Base-by-base conservation (phyloP, 202 grass and related monocot species). In the Cymbopogon flexuosus region DNA sequence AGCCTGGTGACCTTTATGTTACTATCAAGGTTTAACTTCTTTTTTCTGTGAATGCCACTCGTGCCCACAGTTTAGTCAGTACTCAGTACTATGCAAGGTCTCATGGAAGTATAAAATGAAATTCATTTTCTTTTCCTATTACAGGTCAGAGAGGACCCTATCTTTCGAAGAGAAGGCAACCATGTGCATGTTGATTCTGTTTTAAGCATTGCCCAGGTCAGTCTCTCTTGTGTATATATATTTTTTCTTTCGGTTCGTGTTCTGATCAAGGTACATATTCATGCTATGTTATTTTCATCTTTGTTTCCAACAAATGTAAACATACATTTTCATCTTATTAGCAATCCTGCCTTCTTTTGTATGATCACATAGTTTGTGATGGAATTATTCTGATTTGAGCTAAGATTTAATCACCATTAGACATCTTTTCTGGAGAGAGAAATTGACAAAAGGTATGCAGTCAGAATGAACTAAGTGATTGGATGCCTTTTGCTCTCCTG, bases 1-100 rank as follows among this genome's bases (percentile, higher is more conserved):
- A 92, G 68, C 90, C 95, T 80, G 95, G 95, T 24, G 92, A 98
- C 81, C 95, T 98, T 89, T 88, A 86, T 89, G 88, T 98, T 65
- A 92, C 85, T 52, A 88, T 94, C 83, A 98, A 94, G 95, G 95
- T 98, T 54, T 4, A 40, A 13, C 82, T 83, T 66, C 16, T 56
- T 3, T 61, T 77, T 43, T 1, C 13, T 43, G 37, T 70, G 42
- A 14, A 42, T 75, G n/a, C 16, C 14, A 76, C 10, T 41, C 2
- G 21, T 54, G 24, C 30, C 34, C 5, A 70, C 23, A 81, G 54
- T 88, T 82, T 78, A 77, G 62, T 75, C 36, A 70, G 24, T 78
- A 73, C 29, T 75, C 36, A 70, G 24, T 78, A 73, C 29, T 11
- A 61, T 61, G 41, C 76, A 78, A 59, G 4, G 14, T 60, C 78